Percentiles rank a stretch among this genome's conserved stretches.
These are phyloP conservation scores for Drechmeria coniospora DNA, from an alignment of 2,329 filamentous ascomycete genomes.

Conservation along the genomic window DNA sequence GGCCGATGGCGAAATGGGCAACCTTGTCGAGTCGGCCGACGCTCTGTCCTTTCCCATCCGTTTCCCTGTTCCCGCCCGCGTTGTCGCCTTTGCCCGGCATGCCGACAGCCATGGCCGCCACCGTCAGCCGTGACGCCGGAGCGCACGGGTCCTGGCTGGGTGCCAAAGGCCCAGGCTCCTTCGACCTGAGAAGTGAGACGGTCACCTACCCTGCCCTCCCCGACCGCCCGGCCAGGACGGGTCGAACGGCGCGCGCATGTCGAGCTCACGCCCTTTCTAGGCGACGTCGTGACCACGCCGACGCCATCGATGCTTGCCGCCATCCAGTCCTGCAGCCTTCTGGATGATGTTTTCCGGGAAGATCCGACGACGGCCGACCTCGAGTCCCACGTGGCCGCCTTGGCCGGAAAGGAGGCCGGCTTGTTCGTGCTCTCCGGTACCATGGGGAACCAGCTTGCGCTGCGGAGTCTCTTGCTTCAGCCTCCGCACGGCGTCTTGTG, in stretches of 20 bases:
- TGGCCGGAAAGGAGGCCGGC: constrained; percentile 61
- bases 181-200: constrained; percentile 9
- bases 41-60: no score
- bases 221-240: neutral
- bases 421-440: constrained; percentile 80
- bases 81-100: no score
- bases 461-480: constrained; percentile 61
- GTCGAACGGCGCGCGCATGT: neutral
- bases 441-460: constrained; percentile 82
- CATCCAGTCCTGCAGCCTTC: constrained; percentile 56
- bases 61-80: no score
- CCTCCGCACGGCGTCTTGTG: constrained; percentile 71
- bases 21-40: neutral
- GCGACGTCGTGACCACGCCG: constrained; percentile 52
- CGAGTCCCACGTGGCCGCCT: constrained; percentile 55
- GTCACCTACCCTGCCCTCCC: neutral
- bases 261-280: constrained; percentile 12
- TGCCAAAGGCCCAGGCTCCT: constrained; percentile 5
- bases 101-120: constrained; percentile 1
- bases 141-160: constrained; percentile 7
- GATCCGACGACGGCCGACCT: constrained; percentile 65
- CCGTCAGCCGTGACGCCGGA: neutral
- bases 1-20: neutral
- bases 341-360: constrained; percentile 74
- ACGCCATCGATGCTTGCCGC: constrained; percentile 70